phyloP scores from a whole-genome alignment of 305 asterid species.

The Fraxinus baroniana region DNA sequence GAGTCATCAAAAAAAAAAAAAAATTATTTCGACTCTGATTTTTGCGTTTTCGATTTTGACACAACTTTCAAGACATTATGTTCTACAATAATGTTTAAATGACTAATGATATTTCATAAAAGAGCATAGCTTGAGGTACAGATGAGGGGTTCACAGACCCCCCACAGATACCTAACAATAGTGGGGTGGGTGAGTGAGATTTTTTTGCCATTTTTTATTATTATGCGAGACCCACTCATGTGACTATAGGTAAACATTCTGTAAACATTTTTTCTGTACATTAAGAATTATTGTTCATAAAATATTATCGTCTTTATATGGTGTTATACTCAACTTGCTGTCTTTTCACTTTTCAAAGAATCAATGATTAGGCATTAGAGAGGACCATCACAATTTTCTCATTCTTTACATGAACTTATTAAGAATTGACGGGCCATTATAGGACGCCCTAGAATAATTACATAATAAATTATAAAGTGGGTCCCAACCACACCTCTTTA shows the following conservation, averaged over 20 bases:
- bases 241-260: no score
- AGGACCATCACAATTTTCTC: background rate
- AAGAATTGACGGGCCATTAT: background rate
- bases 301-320: background rate
- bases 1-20: no score
- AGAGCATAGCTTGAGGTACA: no score
- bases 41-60: background rate
- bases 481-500: slow-evolving; percentile 13
- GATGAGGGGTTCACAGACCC: no score
- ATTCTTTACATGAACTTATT: background rate
- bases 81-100: background rate
- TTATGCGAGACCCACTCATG: no score
- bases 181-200: no score
- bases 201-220: no score
- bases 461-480: slow-evolving; percentile 16
- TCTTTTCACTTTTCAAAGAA: background rate
- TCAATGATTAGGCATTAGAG: background rate
- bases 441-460: background rate
- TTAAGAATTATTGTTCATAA: no score
- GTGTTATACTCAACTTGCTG: background rate
- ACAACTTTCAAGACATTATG: background rate
- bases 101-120: background rate
- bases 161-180: no score
- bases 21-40: background rate
- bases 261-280: no score